phyloP scores from a whole-genome alignment of 768 basidiomycete species.

The Cystofilobasidium macerans region DNA sequence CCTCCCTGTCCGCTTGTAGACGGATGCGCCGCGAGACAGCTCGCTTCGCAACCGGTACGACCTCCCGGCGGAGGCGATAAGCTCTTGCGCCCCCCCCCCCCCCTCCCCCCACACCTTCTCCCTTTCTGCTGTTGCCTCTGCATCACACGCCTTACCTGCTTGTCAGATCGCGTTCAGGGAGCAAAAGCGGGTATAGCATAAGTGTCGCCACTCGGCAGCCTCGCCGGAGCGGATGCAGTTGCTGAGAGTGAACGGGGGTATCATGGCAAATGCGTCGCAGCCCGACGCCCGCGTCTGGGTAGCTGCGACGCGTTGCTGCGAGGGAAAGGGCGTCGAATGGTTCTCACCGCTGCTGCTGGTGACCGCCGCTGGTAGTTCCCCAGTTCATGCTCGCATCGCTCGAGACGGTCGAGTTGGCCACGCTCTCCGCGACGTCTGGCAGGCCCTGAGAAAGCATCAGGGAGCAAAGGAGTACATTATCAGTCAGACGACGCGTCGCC shows the following conservation, averaged over 20 bases:
- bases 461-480: neutral
- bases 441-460: neutral
- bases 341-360: neutral
- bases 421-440: neutral
- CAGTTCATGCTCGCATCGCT: neutral
- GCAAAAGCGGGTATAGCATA: no score
- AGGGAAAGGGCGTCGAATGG: no score
- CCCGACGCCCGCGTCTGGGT: no score
- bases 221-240: no score
- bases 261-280: no score
- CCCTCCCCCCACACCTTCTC: no score
- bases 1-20: neutral
- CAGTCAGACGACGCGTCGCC: neutral
- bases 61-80: conserved; percentile 1
- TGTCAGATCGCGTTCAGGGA: no score
- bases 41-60: conserved; percentile 3
- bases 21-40: conserved; percentile 24
- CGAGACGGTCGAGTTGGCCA: conserved; percentile 1
- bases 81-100: neutral
- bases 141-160: no score
- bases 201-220: no score
- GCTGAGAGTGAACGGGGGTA: no score
- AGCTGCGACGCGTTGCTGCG: no score
- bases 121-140: no score
- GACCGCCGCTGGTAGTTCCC: neutral